phyloP scores from a whole-genome alignment of 2,329 filamentous ascomycete genomes.

The Acephala macrosclerotiorum region DNA sequence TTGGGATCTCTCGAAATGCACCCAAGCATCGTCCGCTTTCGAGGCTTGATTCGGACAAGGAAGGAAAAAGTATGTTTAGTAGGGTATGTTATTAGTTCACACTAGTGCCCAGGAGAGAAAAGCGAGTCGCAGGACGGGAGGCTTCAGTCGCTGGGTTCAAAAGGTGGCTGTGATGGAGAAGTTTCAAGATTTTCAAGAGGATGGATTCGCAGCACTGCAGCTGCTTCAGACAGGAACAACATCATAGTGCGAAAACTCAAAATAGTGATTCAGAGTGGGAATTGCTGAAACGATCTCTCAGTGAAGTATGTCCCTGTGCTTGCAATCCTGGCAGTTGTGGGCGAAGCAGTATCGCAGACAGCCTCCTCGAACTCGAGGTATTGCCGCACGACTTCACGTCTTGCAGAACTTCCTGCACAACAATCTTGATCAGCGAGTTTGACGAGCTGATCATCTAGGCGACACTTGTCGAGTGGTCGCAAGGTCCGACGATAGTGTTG shows the following conservation, averaged over 20 bases:
- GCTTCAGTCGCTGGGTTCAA: too few relatives aligned
- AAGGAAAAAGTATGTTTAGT: not conserved
- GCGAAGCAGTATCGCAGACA: not conserved
- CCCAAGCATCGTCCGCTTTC: not conserved
- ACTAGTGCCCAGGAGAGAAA: not conserved
- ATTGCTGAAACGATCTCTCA: not conserved
- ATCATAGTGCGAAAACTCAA: too few relatives aligned
- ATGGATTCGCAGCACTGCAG: too few relatives aligned
- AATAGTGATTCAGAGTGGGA: too few relatives aligned
- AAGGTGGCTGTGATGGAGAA: too few relatives aligned
- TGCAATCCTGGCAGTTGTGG: not conserved
- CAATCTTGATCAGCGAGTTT: too few relatives aligned
- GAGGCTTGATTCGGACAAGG: too few relatives aligned
- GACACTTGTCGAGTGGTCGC: not conserved
- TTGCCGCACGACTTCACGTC: too few relatives aligned
- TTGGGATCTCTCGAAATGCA: not conserved
- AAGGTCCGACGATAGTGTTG: not conserved
- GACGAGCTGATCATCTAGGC: too few relatives aligned
- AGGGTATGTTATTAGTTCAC: not conserved
- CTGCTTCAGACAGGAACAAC: too few relatives aligned
- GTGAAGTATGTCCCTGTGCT: not conserved
- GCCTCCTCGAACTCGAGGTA: not conserved
- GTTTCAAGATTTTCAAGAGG: too few relatives aligned
- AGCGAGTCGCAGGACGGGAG: not conserved
- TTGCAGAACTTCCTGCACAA: too few relatives aligned